phyloP scores from a whole-genome alignment of 331 rosid species.

The Saraca asoca region DNA sequence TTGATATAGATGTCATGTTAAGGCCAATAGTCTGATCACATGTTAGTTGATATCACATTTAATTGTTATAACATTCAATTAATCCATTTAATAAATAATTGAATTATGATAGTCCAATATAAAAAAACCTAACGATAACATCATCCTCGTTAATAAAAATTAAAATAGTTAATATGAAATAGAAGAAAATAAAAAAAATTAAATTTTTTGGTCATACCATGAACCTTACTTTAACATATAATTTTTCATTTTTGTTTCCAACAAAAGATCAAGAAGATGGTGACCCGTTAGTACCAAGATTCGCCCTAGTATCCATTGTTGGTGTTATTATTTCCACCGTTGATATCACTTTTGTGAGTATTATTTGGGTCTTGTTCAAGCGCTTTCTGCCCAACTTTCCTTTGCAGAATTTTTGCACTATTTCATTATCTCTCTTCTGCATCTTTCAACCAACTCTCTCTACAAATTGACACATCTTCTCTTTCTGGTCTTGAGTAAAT shows the following conservation, averaged over 20 bases:
- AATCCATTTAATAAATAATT: too few species aligned
- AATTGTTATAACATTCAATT: too few species aligned
- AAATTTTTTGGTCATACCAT: constrained; percentile 41
- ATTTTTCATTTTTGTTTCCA: constrained; percentile 29
- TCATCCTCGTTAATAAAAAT: constrained; percentile 68
- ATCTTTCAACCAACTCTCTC: constrained; percentile 91
- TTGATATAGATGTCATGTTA: too few species aligned
- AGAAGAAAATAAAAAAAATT: constrained; percentile 1
- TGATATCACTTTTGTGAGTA: constrained; percentile 1
- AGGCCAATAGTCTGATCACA: too few species aligned
- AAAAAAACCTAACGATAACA: too few species aligned
- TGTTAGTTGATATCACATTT: too few species aligned
- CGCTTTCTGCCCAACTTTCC: constrained; percentile 77
- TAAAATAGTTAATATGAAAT: constrained; percentile 34
- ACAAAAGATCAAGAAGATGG: constrained; percentile 74
- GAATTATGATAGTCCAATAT: too few species aligned
- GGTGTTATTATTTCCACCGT: background rate
- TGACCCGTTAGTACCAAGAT: constrained; percentile 74
- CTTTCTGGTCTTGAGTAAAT: constrained; percentile 77
- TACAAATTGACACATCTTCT: constrained; percentile 77
- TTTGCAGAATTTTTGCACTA: constrained; percentile 63
- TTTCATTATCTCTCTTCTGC: constrained; percentile 80
- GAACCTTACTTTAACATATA: constrained; percentile 54
- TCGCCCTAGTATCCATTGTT: constrained; percentile 38
- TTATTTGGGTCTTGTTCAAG: constrained; percentile 38